Percentiles rank a stretch among this genome's conserved stretches.
Conservation (phyloP, 1,284 basidiomycete genomes). For the Peniophora sp. region DNA sequence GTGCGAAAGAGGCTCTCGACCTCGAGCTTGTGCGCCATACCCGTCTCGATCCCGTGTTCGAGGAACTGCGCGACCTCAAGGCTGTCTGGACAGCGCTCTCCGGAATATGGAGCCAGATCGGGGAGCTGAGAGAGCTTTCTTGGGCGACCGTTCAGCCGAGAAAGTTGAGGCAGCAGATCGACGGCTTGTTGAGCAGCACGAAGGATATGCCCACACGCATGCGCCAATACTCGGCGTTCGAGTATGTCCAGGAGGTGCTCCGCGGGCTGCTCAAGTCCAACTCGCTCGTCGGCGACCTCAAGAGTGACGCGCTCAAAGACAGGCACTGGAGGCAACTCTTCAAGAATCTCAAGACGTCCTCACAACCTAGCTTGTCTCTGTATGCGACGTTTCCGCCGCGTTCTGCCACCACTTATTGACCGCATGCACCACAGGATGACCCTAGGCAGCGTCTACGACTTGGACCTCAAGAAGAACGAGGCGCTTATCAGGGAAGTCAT, state of each 20-base stretch:
- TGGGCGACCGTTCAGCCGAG: slow-evolving; percentile 94
- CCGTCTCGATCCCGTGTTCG: slow-evolving; percentile 87
- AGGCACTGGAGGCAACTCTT: slow-evolving; percentile 98
- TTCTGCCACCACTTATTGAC: slow-evolving; percentile 2
- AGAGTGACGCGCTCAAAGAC: slow-evolving; percentile 96
- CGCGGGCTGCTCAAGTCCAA: slow-evolving; percentile 87
- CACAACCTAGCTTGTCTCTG: slow-evolving; percentile 62
- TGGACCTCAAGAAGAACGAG: slow-evolving; percentile 95
- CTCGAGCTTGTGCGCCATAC: slow-evolving; percentile 88
- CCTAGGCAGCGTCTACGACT: slow-evolving; percentile 93
- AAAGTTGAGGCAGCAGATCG: slow-evolving; percentile 91
- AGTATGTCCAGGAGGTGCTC: slow-evolving; percentile 93
- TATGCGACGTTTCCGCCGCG: slow-evolving; percentile 27
- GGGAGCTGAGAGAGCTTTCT: slow-evolving; percentile 79
- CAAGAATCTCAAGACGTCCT: slow-evolving; percentile 75
- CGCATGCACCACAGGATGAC: slow-evolving; percentile 62
- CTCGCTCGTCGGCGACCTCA: slow-evolving; percentile 83
- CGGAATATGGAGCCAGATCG: slow-evolving; percentile 93
- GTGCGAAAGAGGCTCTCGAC: slow-evolving; percentile 95
- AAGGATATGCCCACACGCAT: slow-evolving; percentile 99
- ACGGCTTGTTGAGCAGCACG: slow-evolving; percentile 81
- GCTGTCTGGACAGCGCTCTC: slow-evolving; percentile 98
- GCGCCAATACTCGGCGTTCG: slow-evolving; percentile 98
- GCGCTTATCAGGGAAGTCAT: slow-evolving; percentile 89
- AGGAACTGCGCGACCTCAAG: slow-evolving; percentile 94